Base-by-base conservation (phyloP, 371 early-diverging fungal genomes). In the Blakeslea trispora region DNA sequence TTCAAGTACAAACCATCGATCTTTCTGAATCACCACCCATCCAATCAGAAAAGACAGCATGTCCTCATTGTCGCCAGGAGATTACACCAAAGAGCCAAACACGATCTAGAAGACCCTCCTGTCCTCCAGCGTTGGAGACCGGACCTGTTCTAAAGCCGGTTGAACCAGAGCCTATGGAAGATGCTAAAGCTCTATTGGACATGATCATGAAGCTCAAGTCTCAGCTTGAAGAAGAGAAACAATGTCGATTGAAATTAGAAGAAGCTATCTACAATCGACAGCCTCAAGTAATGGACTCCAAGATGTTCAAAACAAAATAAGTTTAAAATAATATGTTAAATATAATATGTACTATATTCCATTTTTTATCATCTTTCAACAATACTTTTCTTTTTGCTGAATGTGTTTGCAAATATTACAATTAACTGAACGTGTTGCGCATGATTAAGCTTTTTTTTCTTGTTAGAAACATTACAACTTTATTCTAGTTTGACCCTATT, bases 151-250 rank as follows among this genome's bases (percentile, higher is more conserved):
- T 57, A 7, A 28, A 28, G 28, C 7, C 28, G 5, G 28, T 28
- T 28, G 28, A 28, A 11, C 39, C 50, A 40, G 40, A 51, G 15
- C 13, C 31, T 15, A 28, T 24, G 19, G 7, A 39, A 11, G 47
- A 53, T 35, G 14, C 57, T 19, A 64, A 60, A 24, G 40, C 39
- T 5, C 49, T 64, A 18, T 35, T 59, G 34, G 65, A 45, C 24
- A 72, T 69, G 63, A 72, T 75, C 13, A 46, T 56, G 43, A 57
- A 63, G 5, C 53, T 75, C 34, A 68, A 75, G 43, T 21, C 64
- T 3, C 81, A 83, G 34, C 65, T 83, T 3, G 68, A 71, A 2
- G 68, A 82, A 32, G 84, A 83, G 50, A 74, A 71, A 40, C 61
- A 74, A 17, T 76, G 78, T 7, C 61, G 75, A 18, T 46, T 60